Base-by-base conservation (phyloP, 495 filamentous ascomycete species). In the Pseudotulostoma volvatum region DNA sequence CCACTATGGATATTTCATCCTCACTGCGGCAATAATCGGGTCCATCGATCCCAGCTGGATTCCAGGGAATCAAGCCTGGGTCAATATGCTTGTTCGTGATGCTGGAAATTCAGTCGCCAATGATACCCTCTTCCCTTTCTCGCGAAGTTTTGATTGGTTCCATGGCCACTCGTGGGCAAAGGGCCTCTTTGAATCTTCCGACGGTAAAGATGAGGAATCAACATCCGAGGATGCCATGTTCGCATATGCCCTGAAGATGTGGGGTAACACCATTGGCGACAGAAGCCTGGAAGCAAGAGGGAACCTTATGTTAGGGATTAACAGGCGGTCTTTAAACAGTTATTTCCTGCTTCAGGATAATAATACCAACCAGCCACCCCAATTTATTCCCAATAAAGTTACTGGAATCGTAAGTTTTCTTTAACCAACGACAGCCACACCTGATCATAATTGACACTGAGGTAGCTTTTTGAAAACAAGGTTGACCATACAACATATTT, bases 101-200 rank as follows among this genome's bases (percentile, higher is more conserved):
- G 66, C 78, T 21, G 75, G 85, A 40, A 96, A 93, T 49, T 77
- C 90, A 0, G 73, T 71, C 34, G 42, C 64, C 2, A 45, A 63
- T 18, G 90, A 95, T 52, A 63, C 64, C 11, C 74, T 72, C 46
- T 97, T 95, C 63, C 85, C 92, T 0, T 77, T 85, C 48, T 86
- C 70, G n/a, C 74, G 90, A 14, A 67, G 59, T 33, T 95, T 96
- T 47, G 90, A 97, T 57, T 94, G 85, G 81, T 95, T 73, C 59
- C 75, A 92, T 51, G 90, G 90, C 4, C 90, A 97, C 66, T 87
- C 81, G 7, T 97, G 88, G 82, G 92, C 90, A 1, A 83, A 93
- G 46, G 90, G 90, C 4, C 68, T 97, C n/a, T 93, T 82, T 54
- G 83, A 86, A 45, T 77, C 78, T n/a, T 70, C 62, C 28, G 92